Base-by-base conservation (phyloP, 352 stramenopile species). In the Phytophthora niederhauseri region DNA sequence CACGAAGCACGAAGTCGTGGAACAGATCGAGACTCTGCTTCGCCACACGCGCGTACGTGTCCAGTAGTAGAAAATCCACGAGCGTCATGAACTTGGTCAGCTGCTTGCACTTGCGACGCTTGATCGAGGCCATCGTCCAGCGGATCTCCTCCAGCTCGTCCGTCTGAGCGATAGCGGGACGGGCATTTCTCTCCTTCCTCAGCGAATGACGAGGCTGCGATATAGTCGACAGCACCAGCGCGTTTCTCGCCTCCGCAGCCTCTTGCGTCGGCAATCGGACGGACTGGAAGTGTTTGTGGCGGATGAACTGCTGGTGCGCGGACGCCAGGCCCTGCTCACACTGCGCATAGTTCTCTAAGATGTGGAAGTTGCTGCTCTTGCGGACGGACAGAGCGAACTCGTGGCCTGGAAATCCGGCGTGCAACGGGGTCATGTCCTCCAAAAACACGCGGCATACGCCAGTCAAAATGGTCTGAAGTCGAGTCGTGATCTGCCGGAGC, bases 91-190 rank as follows among this genome's bases (percentile, higher is more conserved):
- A 92, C 38, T 76, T 84, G 3, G 82, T 75, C 7, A 94, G 60
- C 24, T 89, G 78, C 6, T 61, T 57, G 48, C 86, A 94, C 19
- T 81, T 84, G 5, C 82, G 71, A 0, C 86, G 75, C 41, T 75
- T 81, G 17, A 92, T 90, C 1, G 86, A 84, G 6, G 84, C 86
- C 54, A 92, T 72, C 1, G 84, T 92, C 86, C 86, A 94, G 2
- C 79, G 78, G 58, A 92, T 87, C 28, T 89, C 70, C 28, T 85
- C 78, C 17, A 87, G 17, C 0, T 75, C 66, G 24, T 83, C 68
- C n/a, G 66, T 14, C 22, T 71, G 56, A 15, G 45, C 45, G n/a
- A 7, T 4, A 4, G 17, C 4, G 1, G 20, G 24, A 22, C 72
- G 61, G 12, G 66, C 34, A 12, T 73, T 31, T 24, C 69, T 62